These are phyloP conservation scores for Paracamarosporium sp. DNA, from an alignment of 2,329 filamentous ascomycete genomes.

Conservation along the genomic window DNA sequence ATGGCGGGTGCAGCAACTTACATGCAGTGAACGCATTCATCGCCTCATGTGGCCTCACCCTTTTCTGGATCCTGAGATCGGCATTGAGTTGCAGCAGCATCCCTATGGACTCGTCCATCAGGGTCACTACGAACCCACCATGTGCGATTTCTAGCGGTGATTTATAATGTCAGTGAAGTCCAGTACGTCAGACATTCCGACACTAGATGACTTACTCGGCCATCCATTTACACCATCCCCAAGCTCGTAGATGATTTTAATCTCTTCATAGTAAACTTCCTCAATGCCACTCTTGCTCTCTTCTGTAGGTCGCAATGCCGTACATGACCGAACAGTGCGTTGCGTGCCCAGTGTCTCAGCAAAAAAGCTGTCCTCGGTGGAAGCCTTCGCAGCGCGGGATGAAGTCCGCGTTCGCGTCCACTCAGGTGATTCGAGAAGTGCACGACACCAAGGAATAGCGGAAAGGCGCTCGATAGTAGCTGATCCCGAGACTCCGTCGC, in stretches of 20 bases:
- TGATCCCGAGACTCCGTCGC: slow-evolving; percentile 2
- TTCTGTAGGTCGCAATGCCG: slow-evolving; percentile 27
- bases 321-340: slow-evolving; percentile 53
- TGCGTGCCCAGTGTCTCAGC: slow-evolving; percentile 60
- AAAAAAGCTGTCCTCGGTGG: slow-evolving; percentile 59
- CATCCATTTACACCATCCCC: slow-evolving; percentile 63
- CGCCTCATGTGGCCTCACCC: slow-evolving; percentile 4
- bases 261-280: slow-evolving; percentile 37
- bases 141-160: slow-evolving; percentile 53
- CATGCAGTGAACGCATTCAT: slow-evolving; percentile 43
- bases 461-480: slow-evolving; percentile 28
- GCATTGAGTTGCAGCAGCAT: slow-evolving; percentile 55
- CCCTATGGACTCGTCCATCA: slow-evolving; percentile 67
- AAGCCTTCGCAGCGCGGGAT: slow-evolving; percentile 36
- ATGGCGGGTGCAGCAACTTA: slow-evolving; percentile 22
- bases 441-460: slow-evolving; percentile 58
- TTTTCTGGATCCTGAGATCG: slow-evolving; percentile 24
- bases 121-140: slow-evolving; percentile 63
- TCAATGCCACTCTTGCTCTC: slow-evolving; percentile 19
- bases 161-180: neutral
- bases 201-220: slow-evolving; percentile 27
- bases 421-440: slow-evolving; percentile 51
- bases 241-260: slow-evolving; percentile 52
- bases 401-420: slow-evolving; percentile 50
- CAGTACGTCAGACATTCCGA: neutral